A percentile compares a stretch with the other conserved stretches of the same genome.
phyloP scores from a whole-genome alignment of 1,284 basidiomycete genomes.

The Phylloboletellus chloephorus region DNA sequence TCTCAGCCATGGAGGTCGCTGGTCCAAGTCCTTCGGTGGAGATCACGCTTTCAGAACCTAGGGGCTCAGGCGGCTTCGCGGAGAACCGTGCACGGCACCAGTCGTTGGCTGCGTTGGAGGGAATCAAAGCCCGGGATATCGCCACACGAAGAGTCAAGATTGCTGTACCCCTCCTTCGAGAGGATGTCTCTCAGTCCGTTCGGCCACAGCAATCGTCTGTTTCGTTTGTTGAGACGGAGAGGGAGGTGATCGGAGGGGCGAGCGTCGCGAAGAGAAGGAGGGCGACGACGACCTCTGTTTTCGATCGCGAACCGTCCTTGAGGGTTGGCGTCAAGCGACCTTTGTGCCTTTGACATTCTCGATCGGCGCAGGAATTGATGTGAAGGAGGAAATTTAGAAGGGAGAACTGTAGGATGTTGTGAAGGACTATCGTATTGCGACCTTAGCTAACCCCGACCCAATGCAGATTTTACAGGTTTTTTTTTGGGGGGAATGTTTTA shows the following conservation, averaged over 20 bases:
- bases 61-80: neutral
- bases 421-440: too few relatives aligned
- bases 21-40: conserved; percentile 20
- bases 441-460: too few relatives aligned
- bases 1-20: conserved; percentile 38
- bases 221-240: neutral
- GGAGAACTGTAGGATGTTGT: too few relatives aligned
- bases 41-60: conserved; percentile 16
- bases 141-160: conserved; percentile 18
- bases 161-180: conserved; percentile 13
- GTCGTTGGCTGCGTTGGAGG: conserved; percentile 22
- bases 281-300: neutral
- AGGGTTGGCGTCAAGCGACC: conserved; percentile 18
- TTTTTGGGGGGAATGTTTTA: too few relatives aligned
- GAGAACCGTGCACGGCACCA: conserved; percentile 20
- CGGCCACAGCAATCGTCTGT: neutral
- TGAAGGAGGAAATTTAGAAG: neutral
- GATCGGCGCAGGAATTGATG: too few relatives aligned
- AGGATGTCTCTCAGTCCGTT: neutral
- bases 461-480: too few relatives aligned
- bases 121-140: conserved; percentile 6
- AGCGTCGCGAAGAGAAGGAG: conserved; percentile 5
- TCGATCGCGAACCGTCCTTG: conserved; percentile 9
- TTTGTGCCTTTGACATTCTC: conserved; percentile 10
- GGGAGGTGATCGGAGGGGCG: neutral